Conservation (phyloP, 2,329 filamentous ascomycete genomes). For the Pestalotiopsis sp. region DNA sequence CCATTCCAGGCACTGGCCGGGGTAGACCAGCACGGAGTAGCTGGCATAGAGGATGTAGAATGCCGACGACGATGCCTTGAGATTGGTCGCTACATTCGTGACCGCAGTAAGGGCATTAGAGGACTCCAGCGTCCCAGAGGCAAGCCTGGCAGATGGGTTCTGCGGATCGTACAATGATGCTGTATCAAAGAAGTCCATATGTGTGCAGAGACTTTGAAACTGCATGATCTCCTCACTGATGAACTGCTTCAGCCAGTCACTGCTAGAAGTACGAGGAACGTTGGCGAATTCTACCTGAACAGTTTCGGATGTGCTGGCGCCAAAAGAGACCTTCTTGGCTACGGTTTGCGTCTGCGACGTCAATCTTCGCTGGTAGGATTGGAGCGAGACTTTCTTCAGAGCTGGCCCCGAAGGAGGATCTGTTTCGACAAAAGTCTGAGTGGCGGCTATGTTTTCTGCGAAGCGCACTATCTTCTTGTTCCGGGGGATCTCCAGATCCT, state of each 20-base stretch:
- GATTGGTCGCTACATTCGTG: conserved; percentile 21
- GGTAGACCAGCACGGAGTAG: conserved; percentile 31
- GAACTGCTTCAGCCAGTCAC: conserved; percentile 26
- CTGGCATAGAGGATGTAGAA: conserved; percentile 24
- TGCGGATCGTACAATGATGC: conserved; percentile 12
- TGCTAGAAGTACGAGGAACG: conserved; percentile 20
- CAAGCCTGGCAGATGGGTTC: conserved; percentile 19
- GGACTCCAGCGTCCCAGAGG: conserved; percentile 22
- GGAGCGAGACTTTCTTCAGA: conserved; percentile 22
- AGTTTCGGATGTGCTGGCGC: conserved; percentile 19
- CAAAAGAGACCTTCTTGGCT: conserved; percentile 24
- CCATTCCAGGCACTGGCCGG: conserved; percentile 24
- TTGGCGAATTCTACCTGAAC: conserved; percentile 23
- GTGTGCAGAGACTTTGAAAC: conserved; percentile 23
- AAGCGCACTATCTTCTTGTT: conserved; percentile 12
- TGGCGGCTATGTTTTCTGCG: background rate
- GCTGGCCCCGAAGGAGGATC: background rate
- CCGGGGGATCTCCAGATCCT: conserved; percentile 4
- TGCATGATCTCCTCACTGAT: conserved; percentile 21
- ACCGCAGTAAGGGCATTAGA: conserved; percentile 16
- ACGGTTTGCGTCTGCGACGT: conserved; percentile 26
- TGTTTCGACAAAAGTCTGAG: background rate
- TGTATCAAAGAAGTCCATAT: conserved; percentile 24
- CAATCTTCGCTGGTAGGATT: conserved; percentile 24
- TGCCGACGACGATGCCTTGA: conserved; percentile 21